These are phyloP conservation scores for Puya raimondii DNA, from an alignment of 176 grass and related monocot species.

Conservation along the genomic window DNA sequence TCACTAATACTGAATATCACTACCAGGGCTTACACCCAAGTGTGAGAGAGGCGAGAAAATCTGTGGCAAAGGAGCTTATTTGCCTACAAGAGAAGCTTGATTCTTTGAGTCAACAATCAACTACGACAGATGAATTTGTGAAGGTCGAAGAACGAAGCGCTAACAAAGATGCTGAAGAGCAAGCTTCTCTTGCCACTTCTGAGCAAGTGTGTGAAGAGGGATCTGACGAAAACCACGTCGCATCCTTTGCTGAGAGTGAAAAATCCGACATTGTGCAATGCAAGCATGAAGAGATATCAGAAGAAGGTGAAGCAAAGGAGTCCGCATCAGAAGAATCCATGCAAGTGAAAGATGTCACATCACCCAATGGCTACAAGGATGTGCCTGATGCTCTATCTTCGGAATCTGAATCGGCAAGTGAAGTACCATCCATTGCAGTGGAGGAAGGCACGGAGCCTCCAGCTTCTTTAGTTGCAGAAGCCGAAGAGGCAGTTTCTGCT, in stretches of 20 bases:
- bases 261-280: slow-evolving; percentile 1
- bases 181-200: background rate
- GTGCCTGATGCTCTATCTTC: slow-evolving; percentile 2
- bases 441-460: background rate
- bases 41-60: slow-evolving; percentile 65
- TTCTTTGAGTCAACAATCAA: slow-evolving; percentile 19
- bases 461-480: background rate
- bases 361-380: background rate
- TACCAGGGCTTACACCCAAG: slow-evolving; percentile 46
- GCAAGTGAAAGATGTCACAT: background rate
- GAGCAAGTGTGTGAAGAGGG: background rate
- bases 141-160: slow-evolving; percentile 6
- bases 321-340: background rate
- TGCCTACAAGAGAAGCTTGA: slow-evolving; percentile 72
- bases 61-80: slow-evolving; percentile 50
- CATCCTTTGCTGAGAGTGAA: background rate
- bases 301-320: background rate
- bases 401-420: background rate
- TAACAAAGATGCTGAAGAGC: background rate
- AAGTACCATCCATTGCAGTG: background rate
- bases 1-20: background rate
- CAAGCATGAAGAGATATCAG: slow-evolving; percentile 10
- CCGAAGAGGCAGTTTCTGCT: background rate
- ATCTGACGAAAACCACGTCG: background rate
- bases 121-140: slow-evolving; percentile 4